Conservation (phyloP, 495 filamentous ascomycete genomes). For the Aspergillus conjunctus region DNA sequence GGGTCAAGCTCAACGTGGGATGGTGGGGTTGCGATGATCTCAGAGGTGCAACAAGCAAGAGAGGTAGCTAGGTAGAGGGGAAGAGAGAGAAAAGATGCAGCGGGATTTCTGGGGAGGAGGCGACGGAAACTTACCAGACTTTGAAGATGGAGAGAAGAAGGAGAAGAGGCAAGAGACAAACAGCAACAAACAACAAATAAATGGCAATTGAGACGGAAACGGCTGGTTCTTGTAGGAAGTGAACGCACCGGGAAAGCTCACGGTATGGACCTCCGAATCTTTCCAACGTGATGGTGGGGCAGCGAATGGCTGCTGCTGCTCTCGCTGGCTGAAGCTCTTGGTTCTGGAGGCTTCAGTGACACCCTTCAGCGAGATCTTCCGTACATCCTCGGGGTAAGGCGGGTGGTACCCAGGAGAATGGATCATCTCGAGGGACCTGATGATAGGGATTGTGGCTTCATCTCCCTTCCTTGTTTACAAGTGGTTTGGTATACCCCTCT, state of each 20-base stretch:
- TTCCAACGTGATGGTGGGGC: conserved; percentile 48
- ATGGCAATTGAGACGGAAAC: conserved; percentile 23
- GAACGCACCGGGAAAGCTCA: conserved; percentile 36
- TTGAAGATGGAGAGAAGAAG: conserved; percentile 17
- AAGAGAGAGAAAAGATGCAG: conserved; percentile 12
- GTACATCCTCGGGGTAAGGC: conserved; percentile 41
- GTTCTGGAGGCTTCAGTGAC: conserved; percentile 30
- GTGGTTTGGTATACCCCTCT: too few species aligned
- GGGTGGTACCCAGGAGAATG: conserved; percentile 18
- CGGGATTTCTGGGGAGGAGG: conserved; percentile 24
- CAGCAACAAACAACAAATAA: conserved; percentile 23
- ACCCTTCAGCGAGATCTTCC: conserved; percentile 46
- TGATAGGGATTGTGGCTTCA: not conserved
- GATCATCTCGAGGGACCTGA: not conserved
- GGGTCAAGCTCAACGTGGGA: conserved; percentile 24
- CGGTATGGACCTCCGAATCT: conserved; percentile 42
- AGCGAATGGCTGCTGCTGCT: conserved; percentile 20
- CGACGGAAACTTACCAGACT: conserved; percentile 24
- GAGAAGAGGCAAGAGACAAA: conserved; percentile 20
- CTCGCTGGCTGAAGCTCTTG: conserved; percentile 36
- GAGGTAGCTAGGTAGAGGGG: conserved; percentile 5
- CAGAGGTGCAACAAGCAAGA: not conserved
- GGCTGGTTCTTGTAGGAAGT: conserved; percentile 36
- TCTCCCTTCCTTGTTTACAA: too few species aligned
- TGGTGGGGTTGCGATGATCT: conserved; percentile 26